A percentile compares a stretch with the other conserved stretches of the same genome.
phyloP scores from a whole-genome alignment of 495 filamentous ascomycete genomes.

The Podospora tetraspora region DNA sequence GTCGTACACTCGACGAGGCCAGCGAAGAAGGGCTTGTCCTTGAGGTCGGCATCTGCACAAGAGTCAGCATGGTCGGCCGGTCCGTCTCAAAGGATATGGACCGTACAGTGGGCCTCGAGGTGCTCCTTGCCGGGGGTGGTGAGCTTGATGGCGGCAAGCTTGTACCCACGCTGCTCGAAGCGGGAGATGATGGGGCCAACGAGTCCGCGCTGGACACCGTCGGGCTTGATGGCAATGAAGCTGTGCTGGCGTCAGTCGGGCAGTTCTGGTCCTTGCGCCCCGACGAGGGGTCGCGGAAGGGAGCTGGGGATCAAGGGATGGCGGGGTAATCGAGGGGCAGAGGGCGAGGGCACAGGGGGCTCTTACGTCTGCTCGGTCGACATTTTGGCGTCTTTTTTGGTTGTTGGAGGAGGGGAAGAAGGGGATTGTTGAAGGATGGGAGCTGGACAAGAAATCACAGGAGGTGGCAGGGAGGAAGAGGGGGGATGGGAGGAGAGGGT shows the following conservation, averaged over 20 bases:
- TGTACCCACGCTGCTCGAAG: conserved; percentile 95
- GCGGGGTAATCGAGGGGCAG: conserved; percentile 31
- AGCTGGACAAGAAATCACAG: conserved; percentile 32
- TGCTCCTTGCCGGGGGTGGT: conserved; percentile 78
- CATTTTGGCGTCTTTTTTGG: conserved; percentile 56
- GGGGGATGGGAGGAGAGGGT: conserved; percentile 18
- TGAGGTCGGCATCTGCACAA: conserved; percentile 69
- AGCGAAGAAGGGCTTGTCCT: conserved; percentile 91
- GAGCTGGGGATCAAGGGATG: conserved; percentile 15
- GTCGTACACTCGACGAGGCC: conserved; percentile 76
- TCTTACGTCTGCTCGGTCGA: conserved; percentile 90
- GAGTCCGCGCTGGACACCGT: conserved; percentile 99
- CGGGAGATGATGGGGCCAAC: conserved; percentile 93
- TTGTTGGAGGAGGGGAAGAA: conserved; percentile 22
- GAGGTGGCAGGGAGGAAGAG: conserved; percentile 11
- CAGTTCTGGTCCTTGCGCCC: conserved; percentile 37
- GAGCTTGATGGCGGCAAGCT: conserved; percentile 97
- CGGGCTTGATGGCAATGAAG: conserved; percentile 99
- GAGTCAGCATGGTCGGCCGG: conserved; percentile 27
- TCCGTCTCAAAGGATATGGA: background rate
- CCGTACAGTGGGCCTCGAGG: conserved; percentile 88
- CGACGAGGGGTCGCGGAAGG: background rate
- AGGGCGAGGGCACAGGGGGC: conserved; percentile 9
- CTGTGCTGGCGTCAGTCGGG: conserved; percentile 42
- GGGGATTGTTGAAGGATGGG: conserved; percentile 28